Evolutionary conservation across 2,329 filamentous ascomycete genomes (phyloP).

Genomic region (Aurifilum marmelostoma): DNA sequence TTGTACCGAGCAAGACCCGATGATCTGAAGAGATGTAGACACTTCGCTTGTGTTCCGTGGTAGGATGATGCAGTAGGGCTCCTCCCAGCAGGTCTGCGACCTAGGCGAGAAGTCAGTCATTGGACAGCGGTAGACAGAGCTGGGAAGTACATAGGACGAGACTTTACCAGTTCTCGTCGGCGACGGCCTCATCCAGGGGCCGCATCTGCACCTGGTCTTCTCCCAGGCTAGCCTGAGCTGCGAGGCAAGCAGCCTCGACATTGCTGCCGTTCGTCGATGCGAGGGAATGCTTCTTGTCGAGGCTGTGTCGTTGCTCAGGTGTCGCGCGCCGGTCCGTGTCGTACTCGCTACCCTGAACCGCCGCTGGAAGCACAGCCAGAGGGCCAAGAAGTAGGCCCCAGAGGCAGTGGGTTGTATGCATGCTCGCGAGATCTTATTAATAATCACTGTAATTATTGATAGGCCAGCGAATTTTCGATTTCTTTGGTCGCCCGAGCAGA

Average conservation of each 20-base stretch:
- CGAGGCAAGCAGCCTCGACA: background rate
- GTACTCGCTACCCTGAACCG: too few species aligned
- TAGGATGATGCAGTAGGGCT: constrained; percentile 34
- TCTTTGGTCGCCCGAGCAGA: too few species aligned
- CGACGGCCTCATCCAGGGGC: background rate
- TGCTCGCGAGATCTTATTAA: too few species aligned
- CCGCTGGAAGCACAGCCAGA: too few species aligned
- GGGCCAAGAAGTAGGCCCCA: too few species aligned
- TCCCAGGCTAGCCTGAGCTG: background rate
- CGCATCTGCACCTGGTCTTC: background rate
- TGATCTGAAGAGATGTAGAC: constrained; percentile 30
- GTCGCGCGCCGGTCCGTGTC: too few species aligned
- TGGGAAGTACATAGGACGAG: background rate
- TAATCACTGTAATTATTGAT: too few species aligned
- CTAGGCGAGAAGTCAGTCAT: background rate
- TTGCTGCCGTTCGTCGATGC: too few species aligned
- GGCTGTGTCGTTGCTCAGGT: too few species aligned
- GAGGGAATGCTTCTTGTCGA: too few species aligned
- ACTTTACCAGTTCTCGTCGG: background rate
- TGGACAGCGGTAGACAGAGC: background rate
- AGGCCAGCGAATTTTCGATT: too few species aligned
- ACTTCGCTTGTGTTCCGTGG: constrained; percentile 26
- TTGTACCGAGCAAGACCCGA: constrained; percentile 26
- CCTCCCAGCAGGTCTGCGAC: background rate
- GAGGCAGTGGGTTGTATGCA: too few species aligned